Base-by-base conservation (phyloP, 805 yeast genomes). In the Wickerhamiella slavikovae region DNA sequence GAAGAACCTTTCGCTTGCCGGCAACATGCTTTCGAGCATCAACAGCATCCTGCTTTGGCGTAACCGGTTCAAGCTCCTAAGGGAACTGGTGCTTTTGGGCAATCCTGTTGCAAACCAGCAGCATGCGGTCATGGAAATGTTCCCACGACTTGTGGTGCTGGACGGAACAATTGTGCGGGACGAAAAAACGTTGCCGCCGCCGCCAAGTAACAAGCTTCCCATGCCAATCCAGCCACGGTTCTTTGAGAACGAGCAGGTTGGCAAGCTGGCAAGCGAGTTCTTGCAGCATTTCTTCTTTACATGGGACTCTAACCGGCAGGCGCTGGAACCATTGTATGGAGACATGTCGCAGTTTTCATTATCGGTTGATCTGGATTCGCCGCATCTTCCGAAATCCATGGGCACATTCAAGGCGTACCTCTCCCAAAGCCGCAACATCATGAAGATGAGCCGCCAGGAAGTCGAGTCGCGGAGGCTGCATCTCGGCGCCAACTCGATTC, bases 261-360 rank as follows among this genome's bases (percentile, higher is more conserved):
- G 76, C 37, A 57, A 59, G 16, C 54, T 76, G 18, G 71, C 89
- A 5, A 71, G 82, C n/a, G 69, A 64, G 42, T 89, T 89, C 48
- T 57, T 83, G 5, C 52, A 79, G 17, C 74, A 77, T 39, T 89
- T 66, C 50, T 57, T 77, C 34, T 68, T 70, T 31, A 54, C 74
- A 28, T 89, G 93, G 92, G 98, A 89, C 54, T 42, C 63, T 4
- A 70, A 77, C 44, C 58, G 98, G 35, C 43, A 60, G 7, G 83
- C 73, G 33, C 57, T 89, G 28, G 47, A 74, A 49, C 62, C 64
- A 25, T 56, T 89, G 18, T 89, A 89, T 48, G 79, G 89, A 30
- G 65, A 66, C 28, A 75, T 73, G 43, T 79, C 95, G 0, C 78
- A 75, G 45, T 85, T 89, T 43, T 82, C 95, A 0, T 47, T 75